Percentiles rank a stretch among this genome's conserved stretches.
Conservation (phyloP, 768 basidiomycete genomes). For the Russula vinacea region DNA sequence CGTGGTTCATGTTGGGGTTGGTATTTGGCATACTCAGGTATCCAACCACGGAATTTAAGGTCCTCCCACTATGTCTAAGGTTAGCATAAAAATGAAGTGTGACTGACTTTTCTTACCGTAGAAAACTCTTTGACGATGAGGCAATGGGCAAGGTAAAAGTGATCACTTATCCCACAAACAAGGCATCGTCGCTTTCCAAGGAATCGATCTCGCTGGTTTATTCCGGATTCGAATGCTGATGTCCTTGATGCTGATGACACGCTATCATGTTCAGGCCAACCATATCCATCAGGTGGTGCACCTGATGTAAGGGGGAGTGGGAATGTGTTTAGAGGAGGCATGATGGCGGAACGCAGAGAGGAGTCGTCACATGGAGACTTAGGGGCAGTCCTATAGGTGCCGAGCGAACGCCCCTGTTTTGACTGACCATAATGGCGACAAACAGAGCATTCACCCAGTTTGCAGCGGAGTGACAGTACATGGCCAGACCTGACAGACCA, state of each 20-base stretch:
- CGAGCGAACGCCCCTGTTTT: too few species aligned
- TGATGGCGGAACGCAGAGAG: background rate
- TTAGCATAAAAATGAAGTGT: background rate
- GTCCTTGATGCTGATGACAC: background rate
- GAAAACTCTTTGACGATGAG: too few species aligned
- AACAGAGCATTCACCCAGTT: too few species aligned
- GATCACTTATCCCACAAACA: conserved; percentile 10
- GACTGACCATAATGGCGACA: too few species aligned
- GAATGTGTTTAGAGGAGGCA: background rate
- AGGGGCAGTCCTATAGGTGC: too few species aligned
- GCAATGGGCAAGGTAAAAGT: too few species aligned
- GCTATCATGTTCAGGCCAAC: background rate
- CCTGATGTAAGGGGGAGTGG: background rate
- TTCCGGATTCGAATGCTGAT: background rate
- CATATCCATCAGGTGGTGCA: conserved; percentile 1
- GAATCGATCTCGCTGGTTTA: background rate
- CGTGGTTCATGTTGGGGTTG: background rate
- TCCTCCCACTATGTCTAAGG: background rate
- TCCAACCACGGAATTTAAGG: background rate
- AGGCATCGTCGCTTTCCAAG: conserved; percentile 5
- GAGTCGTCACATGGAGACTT: too few species aligned
- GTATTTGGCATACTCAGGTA: background rate
- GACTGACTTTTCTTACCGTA: too few species aligned
- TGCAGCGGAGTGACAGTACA: too few species aligned
- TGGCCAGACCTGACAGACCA: too few species aligned